Conservation (phyloP, 2,329 filamentous ascomycete species). For the Corniculantispora saksenae region DNA sequence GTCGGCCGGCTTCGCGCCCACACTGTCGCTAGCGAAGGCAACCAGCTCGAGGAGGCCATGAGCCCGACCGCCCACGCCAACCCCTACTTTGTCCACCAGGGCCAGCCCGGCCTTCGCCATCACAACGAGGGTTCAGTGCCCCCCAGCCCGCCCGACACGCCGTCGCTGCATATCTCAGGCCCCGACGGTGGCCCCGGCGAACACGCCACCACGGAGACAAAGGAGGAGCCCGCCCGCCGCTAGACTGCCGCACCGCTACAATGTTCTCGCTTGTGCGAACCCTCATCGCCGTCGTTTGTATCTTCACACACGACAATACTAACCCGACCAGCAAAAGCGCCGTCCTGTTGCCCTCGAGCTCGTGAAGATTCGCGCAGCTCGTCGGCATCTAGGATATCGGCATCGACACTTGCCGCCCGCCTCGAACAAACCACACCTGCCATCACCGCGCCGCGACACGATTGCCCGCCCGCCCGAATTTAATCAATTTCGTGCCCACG, state of each 20-base stretch:
- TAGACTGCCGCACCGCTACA: not conserved
- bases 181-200: constrained; percentile 64
- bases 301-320: constrained; percentile 18
- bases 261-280: constrained; percentile 11
- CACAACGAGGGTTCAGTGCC: constrained; percentile 93
- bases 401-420: not conserved
- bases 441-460: not conserved
- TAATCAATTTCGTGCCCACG: constrained; percentile 7
- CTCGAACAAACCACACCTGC: not conserved
- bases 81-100: constrained; percentile 96
- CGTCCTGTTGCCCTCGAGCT: constrained; percentile 12
- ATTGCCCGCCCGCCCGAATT: constrained; percentile 4
- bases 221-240: constrained; percentile 69
- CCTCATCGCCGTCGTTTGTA: not conserved
- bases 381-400: constrained; percentile 3
- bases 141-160: constrained; percentile 88
- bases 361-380: constrained; percentile 15
- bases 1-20: constrained; percentile 86
- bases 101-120: constrained; percentile 87
- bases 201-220: constrained; percentile 74
- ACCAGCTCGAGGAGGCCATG: constrained; percentile 81
- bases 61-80: constrained; percentile 94
- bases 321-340: constrained; percentile 12
- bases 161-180: constrained; percentile 72
- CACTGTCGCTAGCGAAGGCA: constrained; percentile 90